A percentile compares a stretch with the other conserved stretches of the same genome.
Evolutionary conservation across 441 rosid species (phyloP).

Genomic region (Rhodomyrtus psidioides): DNA sequence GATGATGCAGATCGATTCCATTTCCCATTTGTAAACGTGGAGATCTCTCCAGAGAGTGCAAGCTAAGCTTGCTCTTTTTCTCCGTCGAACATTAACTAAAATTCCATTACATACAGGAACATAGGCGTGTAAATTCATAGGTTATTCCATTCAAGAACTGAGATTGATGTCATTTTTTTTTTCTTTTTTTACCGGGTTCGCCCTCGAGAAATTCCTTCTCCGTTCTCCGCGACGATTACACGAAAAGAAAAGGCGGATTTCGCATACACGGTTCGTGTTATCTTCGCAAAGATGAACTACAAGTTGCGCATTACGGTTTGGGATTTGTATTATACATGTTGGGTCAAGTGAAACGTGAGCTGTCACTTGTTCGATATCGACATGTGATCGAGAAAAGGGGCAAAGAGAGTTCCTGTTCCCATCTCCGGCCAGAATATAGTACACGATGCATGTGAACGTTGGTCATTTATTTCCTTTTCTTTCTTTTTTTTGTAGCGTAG

Average conservation of each 20-base stretch:
- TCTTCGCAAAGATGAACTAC: neutral
- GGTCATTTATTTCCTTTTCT: neutral
- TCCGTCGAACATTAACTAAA: neutral
- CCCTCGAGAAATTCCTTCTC: neutral
- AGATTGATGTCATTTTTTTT: neutral
- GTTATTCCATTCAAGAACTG: neutral
- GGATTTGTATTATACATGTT: neutral
- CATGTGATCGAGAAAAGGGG: neutral
- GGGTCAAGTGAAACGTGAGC: neutral
- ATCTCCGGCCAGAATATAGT: neutral
- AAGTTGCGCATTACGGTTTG: neutral
- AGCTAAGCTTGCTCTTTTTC: neutral
- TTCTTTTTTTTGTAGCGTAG: neutral
- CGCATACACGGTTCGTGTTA: neutral
- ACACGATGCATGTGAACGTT: neutral
- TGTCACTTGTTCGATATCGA: neutral
- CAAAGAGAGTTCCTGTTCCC: neutral
- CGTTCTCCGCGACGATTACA: neutral
- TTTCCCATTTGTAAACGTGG: constrained; percentile 13
- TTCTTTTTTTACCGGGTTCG: no score
- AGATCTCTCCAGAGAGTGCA: neutral
- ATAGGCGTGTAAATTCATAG: neutral
- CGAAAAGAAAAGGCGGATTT: neutral
- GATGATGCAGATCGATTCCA: constrained; percentile 21
- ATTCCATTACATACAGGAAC: neutral